Evolutionary conservation across 1,284 basidiomycete species (phyloP).

Genomic region (Wallemia ichthyophaga): DNA sequence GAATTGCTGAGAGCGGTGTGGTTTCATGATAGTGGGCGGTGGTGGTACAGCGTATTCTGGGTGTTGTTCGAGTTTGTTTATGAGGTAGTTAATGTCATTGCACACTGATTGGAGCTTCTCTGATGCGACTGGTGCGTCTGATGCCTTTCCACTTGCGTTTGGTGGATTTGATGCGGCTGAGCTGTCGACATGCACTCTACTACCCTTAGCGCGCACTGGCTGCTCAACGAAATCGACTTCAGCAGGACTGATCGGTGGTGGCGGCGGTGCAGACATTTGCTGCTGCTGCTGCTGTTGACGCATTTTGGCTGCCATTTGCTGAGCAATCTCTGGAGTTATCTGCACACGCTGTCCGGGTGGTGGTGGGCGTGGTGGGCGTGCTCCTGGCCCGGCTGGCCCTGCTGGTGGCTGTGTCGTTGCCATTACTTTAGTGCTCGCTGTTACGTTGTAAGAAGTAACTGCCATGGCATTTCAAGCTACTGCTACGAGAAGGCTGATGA

Average conservation of each 20-base stretch:
- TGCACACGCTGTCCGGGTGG: background rate
- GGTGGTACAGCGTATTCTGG: slow-evolving; percentile 43
- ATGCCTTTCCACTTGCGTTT: too few species aligned
- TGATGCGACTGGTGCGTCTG: too few species aligned
- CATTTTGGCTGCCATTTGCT: background rate
- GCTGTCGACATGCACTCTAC: too few species aligned
- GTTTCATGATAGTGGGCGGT: slow-evolving; percentile 41
- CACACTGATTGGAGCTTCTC: background rate
- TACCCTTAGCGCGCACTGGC: background rate
- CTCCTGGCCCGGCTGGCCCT: too few species aligned
- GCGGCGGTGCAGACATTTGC: background rate
- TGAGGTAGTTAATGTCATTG: slow-evolving; percentile 31
- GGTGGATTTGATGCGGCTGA: too few species aligned
- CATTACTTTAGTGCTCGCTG: too few species aligned
- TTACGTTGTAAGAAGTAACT: background rate
- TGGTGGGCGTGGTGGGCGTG: background rate
- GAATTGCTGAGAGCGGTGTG: slow-evolving; percentile 39
- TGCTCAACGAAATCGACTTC: background rate
- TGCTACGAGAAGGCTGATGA: slow-evolving; percentile 35
- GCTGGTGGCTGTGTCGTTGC: too few species aligned
- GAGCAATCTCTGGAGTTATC: background rate
- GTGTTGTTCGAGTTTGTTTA: slow-evolving; percentile 34
- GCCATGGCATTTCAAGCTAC: background rate
- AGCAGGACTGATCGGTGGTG: background rate
- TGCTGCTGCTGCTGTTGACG: background rate